Evolutionary conservation across 306 rosid species (phyloP).

Genomic region (cucumber (Cucumis sativus)): DNA sequence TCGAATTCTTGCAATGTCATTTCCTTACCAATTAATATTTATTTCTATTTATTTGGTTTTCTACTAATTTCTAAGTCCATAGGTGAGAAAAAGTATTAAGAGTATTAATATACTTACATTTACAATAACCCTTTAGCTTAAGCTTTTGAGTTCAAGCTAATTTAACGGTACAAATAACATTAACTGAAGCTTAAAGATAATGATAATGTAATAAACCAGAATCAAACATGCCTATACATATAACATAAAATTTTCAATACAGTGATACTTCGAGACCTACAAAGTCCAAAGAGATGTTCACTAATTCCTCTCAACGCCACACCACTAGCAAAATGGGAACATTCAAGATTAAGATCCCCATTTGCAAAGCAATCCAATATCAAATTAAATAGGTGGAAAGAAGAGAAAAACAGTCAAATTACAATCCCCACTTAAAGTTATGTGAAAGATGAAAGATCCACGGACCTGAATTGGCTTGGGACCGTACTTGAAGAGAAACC

Average conservation of each 20-base stretch:
- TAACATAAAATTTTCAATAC: background rate
- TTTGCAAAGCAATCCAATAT: background rate
- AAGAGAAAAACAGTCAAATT: background rate
- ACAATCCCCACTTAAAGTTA: background rate
- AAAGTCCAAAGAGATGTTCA: background rate
- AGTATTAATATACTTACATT: no score
- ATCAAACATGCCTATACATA: background rate
- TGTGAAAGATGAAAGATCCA: background rate
- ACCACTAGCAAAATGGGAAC: background rate
- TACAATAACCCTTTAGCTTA: no score
- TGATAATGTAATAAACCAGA: background rate
- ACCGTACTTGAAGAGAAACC: constrained; percentile 85
- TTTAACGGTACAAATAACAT: no score
- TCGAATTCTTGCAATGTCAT: no score
- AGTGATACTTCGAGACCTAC: background rate
- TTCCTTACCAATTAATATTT: no score
- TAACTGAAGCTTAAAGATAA: background rate
- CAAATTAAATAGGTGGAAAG: background rate
- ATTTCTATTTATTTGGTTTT: no score
- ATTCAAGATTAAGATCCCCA: background rate
- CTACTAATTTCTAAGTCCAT: no score
- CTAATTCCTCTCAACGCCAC: background rate
- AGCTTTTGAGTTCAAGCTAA: no score
- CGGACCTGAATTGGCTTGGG: constrained; percentile 85
- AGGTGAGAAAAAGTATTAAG: no score